These are phyloP conservation scores for Penicillium ochrochloron DNA, from an alignment of 495 filamentous ascomycete genomes.

Conservation along the genomic window DNA sequence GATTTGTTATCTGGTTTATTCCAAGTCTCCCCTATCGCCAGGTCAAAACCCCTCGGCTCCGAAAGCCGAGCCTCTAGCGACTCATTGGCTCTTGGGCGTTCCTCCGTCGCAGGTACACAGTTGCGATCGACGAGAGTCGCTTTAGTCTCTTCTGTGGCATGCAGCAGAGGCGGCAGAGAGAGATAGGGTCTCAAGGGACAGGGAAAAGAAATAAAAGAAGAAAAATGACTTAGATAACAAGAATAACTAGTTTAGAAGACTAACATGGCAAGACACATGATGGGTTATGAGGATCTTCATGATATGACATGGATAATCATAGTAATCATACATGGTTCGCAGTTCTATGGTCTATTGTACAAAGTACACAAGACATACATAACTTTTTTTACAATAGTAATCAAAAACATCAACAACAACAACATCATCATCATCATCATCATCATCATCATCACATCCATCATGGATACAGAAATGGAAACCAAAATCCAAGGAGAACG, in stretches of 20 bases:
- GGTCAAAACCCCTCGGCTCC: neutral
- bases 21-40: neutral
- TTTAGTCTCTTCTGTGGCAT: slow-evolving; percentile 19
- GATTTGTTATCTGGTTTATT: slow-evolving; percentile 1
- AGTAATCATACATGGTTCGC: neutral
- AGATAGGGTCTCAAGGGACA: neutral
- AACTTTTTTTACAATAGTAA: neutral
- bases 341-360: neutral
- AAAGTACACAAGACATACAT: neutral
- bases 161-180: slow-evolving; percentile 18
- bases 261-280: neutral
- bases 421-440: neutral
- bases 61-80: slow-evolving; percentile 1
- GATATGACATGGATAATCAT: neutral
- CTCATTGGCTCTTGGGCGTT: slow-evolving; percentile 7
- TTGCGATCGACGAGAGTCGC: slow-evolving; percentile 17
- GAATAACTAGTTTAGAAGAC: too few relatives aligned
- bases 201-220: neutral
- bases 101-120: slow-evolving; percentile 21
- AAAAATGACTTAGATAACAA: neutral
- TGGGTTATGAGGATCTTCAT: neutral
- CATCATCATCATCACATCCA: neutral
- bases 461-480: neutral
- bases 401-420: neutral
- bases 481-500: slow-evolving; percentile 19